These are phyloP conservation scores for Phaffomyces thermotolerans DNA, from an alignment of 805 yeast genomes.

Conservation along the genomic window DNA sequence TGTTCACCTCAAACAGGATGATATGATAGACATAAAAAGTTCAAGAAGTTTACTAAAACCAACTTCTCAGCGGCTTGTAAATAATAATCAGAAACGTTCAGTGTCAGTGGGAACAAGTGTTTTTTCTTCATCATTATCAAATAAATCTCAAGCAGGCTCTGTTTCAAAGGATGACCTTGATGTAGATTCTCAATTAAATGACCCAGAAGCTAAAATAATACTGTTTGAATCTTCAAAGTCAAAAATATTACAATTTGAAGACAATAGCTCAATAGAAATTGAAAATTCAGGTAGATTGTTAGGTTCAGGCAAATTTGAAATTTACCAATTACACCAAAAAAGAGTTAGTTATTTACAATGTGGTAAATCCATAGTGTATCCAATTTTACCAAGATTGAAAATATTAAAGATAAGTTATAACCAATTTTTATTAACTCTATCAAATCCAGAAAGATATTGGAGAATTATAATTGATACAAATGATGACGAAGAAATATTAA, in stretches of 20 bases:
- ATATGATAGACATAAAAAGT: constrained; percentile 17
- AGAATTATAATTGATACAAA: constrained; percentile 31
- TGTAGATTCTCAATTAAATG: background rate
- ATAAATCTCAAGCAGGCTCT: constrained; percentile 5
- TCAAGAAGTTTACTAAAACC: constrained; percentile 18
- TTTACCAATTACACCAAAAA: constrained; percentile 52
- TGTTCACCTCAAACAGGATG: constrained; percentile 3
- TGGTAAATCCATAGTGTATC: constrained; percentile 56
- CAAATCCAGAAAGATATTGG: constrained; percentile 77
- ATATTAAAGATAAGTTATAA: constrained; percentile 42
- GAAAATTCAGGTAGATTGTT: constrained; percentile 37
- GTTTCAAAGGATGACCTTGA: background rate
- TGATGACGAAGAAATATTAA: constrained; percentile 9
- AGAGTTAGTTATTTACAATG: constrained; percentile 56
- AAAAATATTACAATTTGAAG: constrained; percentile 21
- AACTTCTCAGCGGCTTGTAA: constrained; percentile 10
- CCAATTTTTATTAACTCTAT: constrained; percentile 55
- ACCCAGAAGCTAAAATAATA: constrained; percentile 12
- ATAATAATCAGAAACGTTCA: too few relatives aligned
- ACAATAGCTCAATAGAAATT: constrained; percentile 7
- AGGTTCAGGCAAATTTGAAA: constrained; percentile 53
- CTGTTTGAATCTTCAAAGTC: constrained; percentile 18
- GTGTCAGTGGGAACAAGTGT: background rate
- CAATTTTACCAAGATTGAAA: constrained; percentile 58
- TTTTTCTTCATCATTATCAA: constrained; percentile 17